Evolutionary conservation across 2,329 filamentous ascomycete genomes (phyloP).

Genomic region (Xylariaceae sp.): DNA sequence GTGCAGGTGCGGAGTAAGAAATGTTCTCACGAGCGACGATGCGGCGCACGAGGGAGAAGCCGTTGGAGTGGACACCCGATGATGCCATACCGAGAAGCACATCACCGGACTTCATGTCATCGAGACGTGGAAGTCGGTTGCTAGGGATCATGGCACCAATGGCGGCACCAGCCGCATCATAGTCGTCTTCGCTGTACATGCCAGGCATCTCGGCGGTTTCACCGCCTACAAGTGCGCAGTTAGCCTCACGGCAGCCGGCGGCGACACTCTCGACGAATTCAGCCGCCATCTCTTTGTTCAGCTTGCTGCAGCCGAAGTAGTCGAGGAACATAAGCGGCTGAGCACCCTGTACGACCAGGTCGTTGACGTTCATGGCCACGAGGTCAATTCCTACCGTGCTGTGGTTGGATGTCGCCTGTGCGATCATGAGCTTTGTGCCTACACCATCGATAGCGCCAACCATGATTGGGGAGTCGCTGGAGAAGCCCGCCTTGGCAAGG

Average conservation of each 20-base stretch:
- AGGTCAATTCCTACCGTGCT: constrained; percentile 94
- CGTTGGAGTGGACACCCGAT: constrained; percentile 89
- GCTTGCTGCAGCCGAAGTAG: constrained; percentile 90
- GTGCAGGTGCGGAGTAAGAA: constrained; percentile 64
- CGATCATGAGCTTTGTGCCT: constrained; percentile 94
- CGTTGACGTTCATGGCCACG: constrained; percentile 99
- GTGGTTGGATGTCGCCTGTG: constrained; percentile 83
- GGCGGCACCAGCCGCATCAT: constrained; percentile 87
- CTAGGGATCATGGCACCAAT: constrained; percentile 72
- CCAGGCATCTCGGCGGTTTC: constrained; percentile 99
- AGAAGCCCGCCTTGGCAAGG: constrained; percentile 68
- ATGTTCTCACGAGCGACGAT: constrained; percentile 72
- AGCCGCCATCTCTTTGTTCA: constrained; percentile 71
- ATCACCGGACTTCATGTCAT: constrained; percentile 75
- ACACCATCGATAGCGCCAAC: constrained; percentile 96
- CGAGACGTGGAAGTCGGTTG: constrained; percentile 67
- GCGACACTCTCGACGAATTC: constrained; percentile 91
- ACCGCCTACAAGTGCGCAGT: constrained; percentile 88
- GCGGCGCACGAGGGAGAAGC: constrained; percentile 91
- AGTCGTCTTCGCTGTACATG: constrained; percentile 82
- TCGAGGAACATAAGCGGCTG: constrained; percentile 95
- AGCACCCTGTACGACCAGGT: constrained; percentile 91
- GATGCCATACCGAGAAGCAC: constrained; percentile 81
- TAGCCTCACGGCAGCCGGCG: constrained; percentile 75
- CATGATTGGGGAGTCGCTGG: constrained; percentile 63